Evolutionary conservation across 164 flowering plant species (phyloP), one percentile per base, ranked within the genome.

Genomic region (Magnolia kwangsiensis): DNA sequence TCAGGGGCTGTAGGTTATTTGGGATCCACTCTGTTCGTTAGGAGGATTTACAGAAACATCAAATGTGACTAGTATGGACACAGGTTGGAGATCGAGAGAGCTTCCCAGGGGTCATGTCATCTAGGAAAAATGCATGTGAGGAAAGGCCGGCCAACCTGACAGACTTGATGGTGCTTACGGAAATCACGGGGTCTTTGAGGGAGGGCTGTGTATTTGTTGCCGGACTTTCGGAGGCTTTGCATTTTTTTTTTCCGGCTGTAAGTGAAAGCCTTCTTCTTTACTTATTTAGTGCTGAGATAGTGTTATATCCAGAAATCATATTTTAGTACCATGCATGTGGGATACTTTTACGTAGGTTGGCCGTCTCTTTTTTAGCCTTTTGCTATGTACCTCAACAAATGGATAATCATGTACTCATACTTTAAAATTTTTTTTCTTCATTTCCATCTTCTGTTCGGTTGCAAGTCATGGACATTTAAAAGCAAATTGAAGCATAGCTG

Each of bases 21-120:
- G 77, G 98, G 95, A 59, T 91, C 98, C 13, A 86, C 87, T 63
- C 79, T 92, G 74, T 94, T 92, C 75, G 97, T 94, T 73, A 86
- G 97, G 79, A 90, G 97, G 89, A 94, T 94, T 77, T 94, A 94
- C 88, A 90, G 94, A 83, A 92, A 94, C 84, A 94, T 94, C 84
- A 94, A 92, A 76, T 92, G 98, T 82, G 98, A 94, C 80, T 91
- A 88, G 75, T 61, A 61, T 24, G 63, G 11, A 50, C 6, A 63
- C 11, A 63, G 24, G 61, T 21, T n/a, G 63, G 20, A 13, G 1
- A 63, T 4, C 8, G 20, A 50, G 61, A 11, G 61, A 31, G 63
- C 68, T 76, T 20, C 55, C 29, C 37, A 19, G 68, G 29, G 29
- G 19, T 58, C 8, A 14, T 18, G 67, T 29, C 67, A 0, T 19